Percentiles rank a stretch among this genome's conserved stretches.
Evolutionary conservation across 139 green algal genomes (phyloP).

Genomic region (Chlorella sp.): DNA sequence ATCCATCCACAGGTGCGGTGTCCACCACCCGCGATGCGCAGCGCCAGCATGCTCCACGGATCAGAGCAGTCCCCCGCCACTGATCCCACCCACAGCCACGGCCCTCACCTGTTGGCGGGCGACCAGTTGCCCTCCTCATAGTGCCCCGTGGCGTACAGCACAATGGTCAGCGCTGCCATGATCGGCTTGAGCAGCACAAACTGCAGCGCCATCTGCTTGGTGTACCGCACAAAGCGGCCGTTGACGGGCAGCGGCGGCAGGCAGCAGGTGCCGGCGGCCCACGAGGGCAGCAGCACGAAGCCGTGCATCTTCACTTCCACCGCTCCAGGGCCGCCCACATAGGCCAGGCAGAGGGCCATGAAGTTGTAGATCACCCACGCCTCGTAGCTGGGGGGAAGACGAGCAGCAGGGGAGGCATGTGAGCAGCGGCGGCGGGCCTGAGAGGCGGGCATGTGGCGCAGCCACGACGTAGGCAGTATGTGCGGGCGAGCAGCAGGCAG

Average conservation of each 20-base stretch:
- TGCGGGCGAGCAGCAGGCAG: too few relatives aligned
- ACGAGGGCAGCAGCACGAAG: constrained; percentile 85
- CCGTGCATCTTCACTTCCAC: constrained; percentile 91
- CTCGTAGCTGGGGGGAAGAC: constrained; percentile 81
- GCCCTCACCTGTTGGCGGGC: constrained; percentile 59
- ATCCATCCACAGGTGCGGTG: too few relatives aligned
- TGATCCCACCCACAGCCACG: too few relatives aligned
- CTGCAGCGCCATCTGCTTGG: constrained; percentile 93
- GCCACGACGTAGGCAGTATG: too few relatives aligned
- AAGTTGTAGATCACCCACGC: constrained; percentile 99
- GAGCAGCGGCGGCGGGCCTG: not conserved
- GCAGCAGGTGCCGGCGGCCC: constrained; percentile 90
- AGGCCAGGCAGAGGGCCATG: constrained; percentile 92
- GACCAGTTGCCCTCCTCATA: constrained; percentile 91
- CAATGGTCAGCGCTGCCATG: constrained; percentile 81
- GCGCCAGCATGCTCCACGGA: too few relatives aligned
- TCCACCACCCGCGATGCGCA: too few relatives aligned
- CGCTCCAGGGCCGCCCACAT: constrained; percentile 93
- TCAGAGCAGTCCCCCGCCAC: too few relatives aligned
- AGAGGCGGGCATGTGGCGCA: too few relatives aligned
- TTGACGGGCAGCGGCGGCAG: constrained; percentile 87
- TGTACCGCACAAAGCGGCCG: constrained; percentile 81
- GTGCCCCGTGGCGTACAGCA: constrained; percentile 77
- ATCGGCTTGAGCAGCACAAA: constrained; percentile 98
- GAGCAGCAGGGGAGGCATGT: not conserved